A percentile compares a stretch with the other conserved stretches of the same genome.
phyloP scores from a whole-genome alignment of 2,329 filamentous ascomycete genomes.

The Ceratocystis destructans region DNA sequence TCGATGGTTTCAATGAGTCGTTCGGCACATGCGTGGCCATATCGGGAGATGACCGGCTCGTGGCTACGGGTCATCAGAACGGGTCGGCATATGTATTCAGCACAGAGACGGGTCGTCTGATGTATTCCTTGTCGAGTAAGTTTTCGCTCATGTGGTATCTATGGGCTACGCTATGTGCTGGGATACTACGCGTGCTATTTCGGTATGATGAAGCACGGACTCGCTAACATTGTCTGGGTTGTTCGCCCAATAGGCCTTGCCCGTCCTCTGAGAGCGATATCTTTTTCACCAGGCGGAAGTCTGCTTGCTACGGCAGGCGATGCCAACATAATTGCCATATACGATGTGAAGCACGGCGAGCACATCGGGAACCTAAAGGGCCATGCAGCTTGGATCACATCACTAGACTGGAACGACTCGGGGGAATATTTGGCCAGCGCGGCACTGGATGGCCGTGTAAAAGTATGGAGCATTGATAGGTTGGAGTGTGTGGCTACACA shows the following conservation, averaged over 20 bases:
- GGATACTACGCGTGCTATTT: not conserved
- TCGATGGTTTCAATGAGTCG: conserved; percentile 50
- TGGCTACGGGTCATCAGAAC: conserved; percentile 84
- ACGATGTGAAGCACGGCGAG: conserved; percentile 84
- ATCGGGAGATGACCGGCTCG: conserved; percentile 64
- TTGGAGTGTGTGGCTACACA: conserved; percentile 81
- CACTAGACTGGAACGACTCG: conserved; percentile 82
- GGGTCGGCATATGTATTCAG: conserved; percentile 90
- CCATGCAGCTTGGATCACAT: conserved; percentile 77
- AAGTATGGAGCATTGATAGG: conserved; percentile 86
- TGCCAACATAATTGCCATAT: conserved; percentile 74
- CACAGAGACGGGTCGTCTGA: conserved; percentile 72
- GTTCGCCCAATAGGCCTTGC: conserved; percentile 6
- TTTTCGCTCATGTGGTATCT: not conserved
- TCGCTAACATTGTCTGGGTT: not conserved
- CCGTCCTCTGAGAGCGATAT: conserved; percentile 53
- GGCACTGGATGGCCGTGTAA: conserved; percentile 83
- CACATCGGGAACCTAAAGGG: conserved; percentile 74
- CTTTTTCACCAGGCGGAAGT: conserved; percentile 75
- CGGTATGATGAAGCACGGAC: not conserved
- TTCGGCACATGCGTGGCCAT: conserved; percentile 84
- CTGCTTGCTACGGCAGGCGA: conserved; percentile 84
- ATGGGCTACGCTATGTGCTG: not conserved
- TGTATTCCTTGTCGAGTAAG: conserved; percentile 68
- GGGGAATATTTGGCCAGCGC: conserved; percentile 85